Conservation (phyloP, 1,284 basidiomycete genomes). For the Flammula alnicola region DNA sequence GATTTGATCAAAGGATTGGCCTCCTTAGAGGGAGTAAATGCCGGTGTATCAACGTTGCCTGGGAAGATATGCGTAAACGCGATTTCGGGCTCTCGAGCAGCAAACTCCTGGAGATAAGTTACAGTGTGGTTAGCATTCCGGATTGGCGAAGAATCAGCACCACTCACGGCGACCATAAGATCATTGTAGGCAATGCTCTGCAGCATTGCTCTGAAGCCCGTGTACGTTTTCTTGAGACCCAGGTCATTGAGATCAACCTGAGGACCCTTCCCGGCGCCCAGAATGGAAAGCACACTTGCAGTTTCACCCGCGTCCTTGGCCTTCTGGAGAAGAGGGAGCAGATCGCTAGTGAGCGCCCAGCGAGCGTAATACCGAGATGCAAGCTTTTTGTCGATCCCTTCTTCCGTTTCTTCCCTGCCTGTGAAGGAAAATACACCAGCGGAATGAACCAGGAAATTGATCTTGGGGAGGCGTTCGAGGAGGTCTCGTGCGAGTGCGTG, state of each 20-base stretch:
- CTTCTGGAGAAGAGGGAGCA: background rate
- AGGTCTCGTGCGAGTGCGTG: constrained; percentile 31
- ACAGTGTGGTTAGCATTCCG: too few species aligned
- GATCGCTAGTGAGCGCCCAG: background rate
- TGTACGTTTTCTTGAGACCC: background rate
- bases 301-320: background rate
- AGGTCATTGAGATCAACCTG: background rate
- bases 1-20: background rate
- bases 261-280: background rate
- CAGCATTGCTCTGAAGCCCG: background rate
- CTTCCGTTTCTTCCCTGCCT: constrained; percentile 44
- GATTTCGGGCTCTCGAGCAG: background rate
- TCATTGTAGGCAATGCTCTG: background rate
- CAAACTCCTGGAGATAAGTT: background rate
- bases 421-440: constrained; percentile 39
- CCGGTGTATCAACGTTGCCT: background rate
- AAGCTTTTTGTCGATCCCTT: too few species aligned
- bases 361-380: constrained; percentile 43
- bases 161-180: too few species aligned
- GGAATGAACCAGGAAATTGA: constrained; percentile 33
- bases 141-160: too few species aligned
- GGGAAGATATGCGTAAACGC: background rate
- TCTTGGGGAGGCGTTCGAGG: constrained; percentile 31
- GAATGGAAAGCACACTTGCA: background rate
- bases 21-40: background rate